A percentile compares a stretch with the other conserved stretches of the same genome.
phyloP scores from a whole-genome alignment of 495 filamentous ascomycete genomes.

The Penicillium simplicissimum region DNA sequence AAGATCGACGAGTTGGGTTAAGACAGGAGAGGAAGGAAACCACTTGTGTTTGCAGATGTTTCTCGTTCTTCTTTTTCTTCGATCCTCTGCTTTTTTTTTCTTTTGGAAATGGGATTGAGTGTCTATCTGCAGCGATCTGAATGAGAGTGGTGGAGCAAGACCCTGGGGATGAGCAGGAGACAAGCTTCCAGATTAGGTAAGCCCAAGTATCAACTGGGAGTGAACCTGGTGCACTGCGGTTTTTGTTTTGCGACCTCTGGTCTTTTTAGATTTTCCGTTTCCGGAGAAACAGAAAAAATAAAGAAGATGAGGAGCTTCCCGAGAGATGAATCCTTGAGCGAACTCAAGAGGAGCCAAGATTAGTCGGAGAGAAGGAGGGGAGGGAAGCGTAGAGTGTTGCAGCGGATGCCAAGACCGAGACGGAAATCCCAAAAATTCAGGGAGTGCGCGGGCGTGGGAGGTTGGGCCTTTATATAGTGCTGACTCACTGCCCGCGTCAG shows the following conservation, averaged over 20 bases:
- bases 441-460: constrained; percentile 40
- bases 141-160: constrained; percentile 33
- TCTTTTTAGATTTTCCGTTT: constrained; percentile 10
- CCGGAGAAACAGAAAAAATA: constrained; percentile 1
- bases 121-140: constrained; percentile 41
- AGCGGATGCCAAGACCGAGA: constrained; percentile 52
- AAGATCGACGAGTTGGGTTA: constrained; percentile 21
- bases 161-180: constrained; percentile 12
- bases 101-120: constrained; percentile 29
- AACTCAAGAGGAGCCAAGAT: constrained; percentile 19
- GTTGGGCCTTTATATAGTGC: constrained; percentile 51
- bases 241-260: constrained; percentile 4
- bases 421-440: constrained; percentile 31
- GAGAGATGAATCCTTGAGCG: constrained; percentile 4
- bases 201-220: constrained; percentile 23
- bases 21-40: constrained; percentile 24
- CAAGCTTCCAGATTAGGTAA: constrained; percentile 38
- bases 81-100: constrained; percentile 27
- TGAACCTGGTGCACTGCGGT: constrained; percentile 1
- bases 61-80: constrained; percentile 21
- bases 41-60: constrained; percentile 18
- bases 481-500: constrained; percentile 42
- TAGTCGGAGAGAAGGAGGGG: constrained; percentile 28
- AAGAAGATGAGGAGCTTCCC: constrained; percentile 10
- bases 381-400: constrained; percentile 36